Evolutionary conservation across 2,329 filamentous ascomycete species (phyloP), one percentile per base, ranked within the genome.

Genomic region (Xylaria sp.): DNA sequence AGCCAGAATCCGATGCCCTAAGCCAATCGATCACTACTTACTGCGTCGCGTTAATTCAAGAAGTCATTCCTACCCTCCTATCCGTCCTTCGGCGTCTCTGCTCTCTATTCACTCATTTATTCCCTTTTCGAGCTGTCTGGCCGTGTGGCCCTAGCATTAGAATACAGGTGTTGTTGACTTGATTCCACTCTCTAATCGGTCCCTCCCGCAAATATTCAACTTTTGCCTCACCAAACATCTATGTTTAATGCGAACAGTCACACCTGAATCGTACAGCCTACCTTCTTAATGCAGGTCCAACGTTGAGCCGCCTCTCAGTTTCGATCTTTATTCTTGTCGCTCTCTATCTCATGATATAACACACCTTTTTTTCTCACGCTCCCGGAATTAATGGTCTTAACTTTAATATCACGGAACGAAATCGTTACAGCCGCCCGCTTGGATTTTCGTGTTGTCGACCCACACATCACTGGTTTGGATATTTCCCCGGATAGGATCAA

Each of bases 1-100:
- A 59, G 67, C 32, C 46, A 72, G 68, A 70, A 73, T 72, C 71
- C 63, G 59, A 58, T 69, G 70, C 62, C 66, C 68, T 64, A 66
- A 72, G 75, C 76, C 76, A 78, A 78, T 78, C 74, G 76, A 75
- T 77, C 72, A n/a, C 67, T 56, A 67, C 55, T 68, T 67, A 65
- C 69, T 65, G 65, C 64, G 61, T 55, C 52, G 73, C 68, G 67
- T 71, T 71, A 70, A 69, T 74, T 75, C 73, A 75, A 75, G 75
- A 76, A 75, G 71, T 71, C 72, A 72, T 70, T 73, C 72, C 73
- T 67, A 73, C 70, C 71, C 71, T 72, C 70, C 70, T 67, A 67
- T 69, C 70, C 72, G 46, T 66, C 57, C 59, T 45, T 53, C 34
- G 60, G n/a, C 70, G 63, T 71, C 63, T 71, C 66, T 72, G 65